These are phyloP conservation scores for Cicer chorassanicum DNA, from an alignment of 306 rosid species.

Conservation along the genomic window DNA sequence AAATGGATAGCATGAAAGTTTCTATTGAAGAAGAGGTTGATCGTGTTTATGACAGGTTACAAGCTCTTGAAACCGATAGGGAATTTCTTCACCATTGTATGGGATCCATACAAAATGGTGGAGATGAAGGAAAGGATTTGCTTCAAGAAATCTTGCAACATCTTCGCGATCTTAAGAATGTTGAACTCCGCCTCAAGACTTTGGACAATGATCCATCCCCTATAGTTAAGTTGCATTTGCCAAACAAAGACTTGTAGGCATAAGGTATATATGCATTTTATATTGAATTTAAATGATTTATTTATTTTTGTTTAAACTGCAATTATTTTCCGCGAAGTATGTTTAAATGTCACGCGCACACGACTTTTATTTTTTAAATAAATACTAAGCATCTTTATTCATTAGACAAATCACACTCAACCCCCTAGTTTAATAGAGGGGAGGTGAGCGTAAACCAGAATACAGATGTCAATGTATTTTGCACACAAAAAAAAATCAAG, in stretches of 20 bases:
- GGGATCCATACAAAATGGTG: slow-evolving; percentile 72
- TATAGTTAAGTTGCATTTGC: slow-evolving; percentile 44
- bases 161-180: slow-evolving; percentile 69
- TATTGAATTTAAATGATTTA: background rate
- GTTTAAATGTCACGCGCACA: background rate
- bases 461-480: too few species aligned
- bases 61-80: slow-evolving; percentile 76
- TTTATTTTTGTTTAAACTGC: too few species aligned
- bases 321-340: background rate
- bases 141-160: slow-evolving; percentile 79
- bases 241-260: slow-evolving; percentile 22
- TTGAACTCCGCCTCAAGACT: slow-evolving; percentile 56
- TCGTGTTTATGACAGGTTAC: slow-evolving; percentile 73
- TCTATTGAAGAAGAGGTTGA: slow-evolving; percentile 76
- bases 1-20: slow-evolving; percentile 51
- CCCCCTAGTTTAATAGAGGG: background rate
- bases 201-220: slow-evolving; percentile 50
- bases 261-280: slow-evolving; percentile 40
- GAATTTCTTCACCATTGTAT: slow-evolving; percentile 72
- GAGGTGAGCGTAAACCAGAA: background rate
- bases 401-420: background rate
- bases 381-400: background rate
- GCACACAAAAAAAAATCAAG: too few species aligned
- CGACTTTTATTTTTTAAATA: background rate
- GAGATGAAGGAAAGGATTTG: slow-evolving; percentile 70